These are phyloP conservation scores for Ochromonas danica DNA, from an alignment of 108 stramenopile genomes.

Conservation along the genomic window DNA sequence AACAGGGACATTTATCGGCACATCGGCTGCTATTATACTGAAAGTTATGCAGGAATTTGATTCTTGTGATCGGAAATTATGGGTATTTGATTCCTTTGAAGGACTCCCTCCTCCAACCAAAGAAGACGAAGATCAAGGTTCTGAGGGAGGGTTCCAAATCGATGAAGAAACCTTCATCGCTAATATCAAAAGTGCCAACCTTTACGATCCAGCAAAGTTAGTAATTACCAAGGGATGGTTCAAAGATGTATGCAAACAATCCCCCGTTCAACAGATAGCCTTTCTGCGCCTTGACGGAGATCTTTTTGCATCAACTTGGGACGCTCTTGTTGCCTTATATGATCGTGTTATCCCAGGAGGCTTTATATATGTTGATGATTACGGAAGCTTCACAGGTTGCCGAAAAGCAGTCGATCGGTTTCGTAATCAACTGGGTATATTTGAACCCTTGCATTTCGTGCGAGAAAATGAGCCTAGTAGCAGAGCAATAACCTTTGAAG, in stretches of 20 bases:
- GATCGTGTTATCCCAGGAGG: conserved; percentile 20
- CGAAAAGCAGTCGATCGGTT: neutral
- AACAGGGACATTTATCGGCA: neutral
- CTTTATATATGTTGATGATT: conserved; percentile 25
- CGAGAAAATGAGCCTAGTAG: neutral
- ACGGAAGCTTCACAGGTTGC: neutral
- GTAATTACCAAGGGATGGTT: conserved; percentile 21
- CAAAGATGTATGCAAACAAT: neutral
- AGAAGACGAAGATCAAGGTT: neutral
- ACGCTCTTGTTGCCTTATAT: neutral
- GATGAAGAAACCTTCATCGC: neutral
- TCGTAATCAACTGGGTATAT: neutral
- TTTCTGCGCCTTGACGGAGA: conserved; percentile 16
- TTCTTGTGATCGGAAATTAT: neutral
- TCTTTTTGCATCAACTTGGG: conserved; percentile 2
- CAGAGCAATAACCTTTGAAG: neutral
- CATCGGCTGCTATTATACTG: neutral
- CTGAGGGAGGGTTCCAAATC: neutral
- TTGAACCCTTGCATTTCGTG: neutral
- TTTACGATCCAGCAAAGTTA: neutral
- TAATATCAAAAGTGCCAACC: neutral
- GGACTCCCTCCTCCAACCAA: neutral
- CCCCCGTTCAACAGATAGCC: neutral
- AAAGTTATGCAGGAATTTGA: neutral
- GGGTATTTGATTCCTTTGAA: conserved; percentile 26